Percentiles rank a stretch among this genome's conserved stretches.
These are phyloP conservation scores for Gigaspora rosea DNA, from an alignment of 192 early-diverging fungal species.

Conservation along the genomic window DNA sequence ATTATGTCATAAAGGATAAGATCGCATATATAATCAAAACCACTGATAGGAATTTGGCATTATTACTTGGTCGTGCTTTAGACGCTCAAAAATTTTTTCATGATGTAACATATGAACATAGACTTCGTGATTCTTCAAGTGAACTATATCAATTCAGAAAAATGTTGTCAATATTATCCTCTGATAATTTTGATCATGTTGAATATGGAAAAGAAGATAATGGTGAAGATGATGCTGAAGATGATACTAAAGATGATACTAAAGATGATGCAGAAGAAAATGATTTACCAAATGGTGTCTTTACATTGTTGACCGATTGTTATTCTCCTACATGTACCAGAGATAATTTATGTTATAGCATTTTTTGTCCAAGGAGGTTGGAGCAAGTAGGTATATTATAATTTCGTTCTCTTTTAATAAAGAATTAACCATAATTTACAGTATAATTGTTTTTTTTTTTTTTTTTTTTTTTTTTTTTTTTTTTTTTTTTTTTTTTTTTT, in stretches of 20 bases:
- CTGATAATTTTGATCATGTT: slow-evolving; percentile 7
- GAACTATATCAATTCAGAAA: slow-evolving; percentile 85
- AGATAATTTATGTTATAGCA: slow-evolving; percentile 85
- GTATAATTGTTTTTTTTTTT: too few relatives aligned
- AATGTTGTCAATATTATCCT: slow-evolving; percentile 30
- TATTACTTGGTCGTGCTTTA: slow-evolving; percentile 85
- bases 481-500: too few relatives aligned
- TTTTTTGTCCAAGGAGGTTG: slow-evolving; percentile 78
- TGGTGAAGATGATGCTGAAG: too few relatives aligned
- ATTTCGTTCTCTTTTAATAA: not conserved
- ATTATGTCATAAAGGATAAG: slow-evolving; percentile 58
- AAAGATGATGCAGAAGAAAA: slow-evolving; percentile 38
- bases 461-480: too few relatives aligned
- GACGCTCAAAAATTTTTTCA: slow-evolving; percentile 91
- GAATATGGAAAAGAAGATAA: slow-evolving; percentile 25
- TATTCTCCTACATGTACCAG: slow-evolving; percentile 90
- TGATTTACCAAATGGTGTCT: slow-evolving; percentile 78
- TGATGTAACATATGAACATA: slow-evolving; percentile 85
- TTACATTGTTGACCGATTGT: slow-evolving; percentile 87
- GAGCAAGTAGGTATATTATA: slow-evolving; percentile 55
- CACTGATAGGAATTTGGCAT: slow-evolving; percentile 82
- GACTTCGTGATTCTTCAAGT: slow-evolving; percentile 79
- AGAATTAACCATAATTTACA: not conserved
- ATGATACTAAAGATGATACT: slow-evolving; percentile 29
- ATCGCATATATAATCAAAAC: slow-evolving; percentile 78